Percentiles rank a stretch among this genome's conserved stretches.
Evolutionary conservation across 1,284 basidiomycete species (phyloP).

Genomic region (Ceratobasidium sp.): DNA sequence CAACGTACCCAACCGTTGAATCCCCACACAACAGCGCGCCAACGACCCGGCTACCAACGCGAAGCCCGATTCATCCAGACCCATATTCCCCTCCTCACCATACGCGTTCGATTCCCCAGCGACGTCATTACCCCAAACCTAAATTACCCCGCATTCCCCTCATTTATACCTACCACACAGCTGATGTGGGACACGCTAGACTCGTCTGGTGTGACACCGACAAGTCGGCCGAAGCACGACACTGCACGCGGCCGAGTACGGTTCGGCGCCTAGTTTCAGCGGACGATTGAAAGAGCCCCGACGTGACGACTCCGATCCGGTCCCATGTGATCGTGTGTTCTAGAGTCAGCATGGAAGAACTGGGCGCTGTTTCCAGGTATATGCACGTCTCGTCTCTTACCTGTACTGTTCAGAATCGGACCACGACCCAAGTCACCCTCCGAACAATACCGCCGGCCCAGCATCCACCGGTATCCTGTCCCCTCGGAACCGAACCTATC

Average conservation of each 20-base stretch:
- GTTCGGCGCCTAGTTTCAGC: neutral
- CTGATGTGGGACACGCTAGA: neutral
- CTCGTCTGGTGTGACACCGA: neutral
- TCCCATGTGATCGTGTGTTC: neutral
- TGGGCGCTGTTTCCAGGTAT: neutral
- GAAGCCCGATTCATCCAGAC: neutral
- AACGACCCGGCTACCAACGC: no score
- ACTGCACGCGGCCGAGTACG: neutral
- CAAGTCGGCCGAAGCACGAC: slow-evolving; percentile 20
- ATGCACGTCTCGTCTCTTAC: neutral
- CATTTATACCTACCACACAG: neutral
- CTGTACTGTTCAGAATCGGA: no score
- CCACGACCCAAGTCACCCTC: no score
- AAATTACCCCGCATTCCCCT: neutral
- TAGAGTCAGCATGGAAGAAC: neutral
- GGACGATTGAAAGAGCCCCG: neutral
- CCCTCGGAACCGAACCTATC: neutral
- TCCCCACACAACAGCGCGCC: no score
- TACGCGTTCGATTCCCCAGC: neutral
- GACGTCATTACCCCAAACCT: slow-evolving; percentile 4
- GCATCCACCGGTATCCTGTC: neutral
- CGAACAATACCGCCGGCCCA: neutral
- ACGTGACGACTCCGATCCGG: neutral
- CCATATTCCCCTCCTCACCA: neutral
- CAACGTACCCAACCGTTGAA: no score